Conservation (phyloP, 805 yeast genomes). For the Millerago galiae region DNA sequence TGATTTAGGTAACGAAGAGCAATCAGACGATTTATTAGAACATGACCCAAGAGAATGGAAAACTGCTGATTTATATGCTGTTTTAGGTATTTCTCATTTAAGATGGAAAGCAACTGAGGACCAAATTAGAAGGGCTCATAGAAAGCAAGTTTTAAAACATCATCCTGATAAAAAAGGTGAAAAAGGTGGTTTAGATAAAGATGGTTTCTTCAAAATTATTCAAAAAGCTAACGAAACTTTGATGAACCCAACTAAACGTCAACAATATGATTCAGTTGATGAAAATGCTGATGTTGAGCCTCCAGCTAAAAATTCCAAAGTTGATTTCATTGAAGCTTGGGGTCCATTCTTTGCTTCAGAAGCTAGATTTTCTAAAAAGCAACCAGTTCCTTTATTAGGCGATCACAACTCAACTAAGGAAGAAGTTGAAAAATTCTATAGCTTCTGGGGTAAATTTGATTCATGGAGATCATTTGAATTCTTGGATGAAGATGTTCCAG, state of each 20-base stretch:
- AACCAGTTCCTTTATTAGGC: slow-evolving; percentile 86
- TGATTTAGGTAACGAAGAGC: slow-evolving; percentile 71
- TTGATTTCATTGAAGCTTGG: slow-evolving; percentile 90
- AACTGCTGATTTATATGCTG: slow-evolving; percentile 91
- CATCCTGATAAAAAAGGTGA: slow-evolving; percentile 99
- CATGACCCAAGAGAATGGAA: slow-evolving; percentile 99
- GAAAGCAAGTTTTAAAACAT: slow-evolving; percentile 92
- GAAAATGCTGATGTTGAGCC: slow-evolving; percentile 78
- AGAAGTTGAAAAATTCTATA: slow-evolving; percentile 83
- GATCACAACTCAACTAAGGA: slow-evolving; percentile 57
- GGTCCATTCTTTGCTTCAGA: slow-evolving; percentile 87
- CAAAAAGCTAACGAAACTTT: slow-evolving; percentile 93
- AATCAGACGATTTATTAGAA: slow-evolving; percentile 58
- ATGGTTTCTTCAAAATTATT: slow-evolving; percentile 95
- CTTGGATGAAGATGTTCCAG: slow-evolving; percentile 98
- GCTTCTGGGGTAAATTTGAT: slow-evolving; percentile 89
- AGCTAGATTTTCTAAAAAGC: slow-evolving; percentile 85
- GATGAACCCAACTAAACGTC: slow-evolving; percentile 80
- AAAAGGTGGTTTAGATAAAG: slow-evolving; percentile 76
- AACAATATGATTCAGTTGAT: slow-evolving; percentile 94
- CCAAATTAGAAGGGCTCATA: slow-evolving; percentile 93
- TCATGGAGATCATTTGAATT: slow-evolving; percentile 98
- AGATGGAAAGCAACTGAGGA: slow-evolving; percentile 89
- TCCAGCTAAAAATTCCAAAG: slow-evolving; percentile 56
- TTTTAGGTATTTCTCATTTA: slow-evolving; percentile 85